These are phyloP conservation scores for Naganishia sp. DNA, from an alignment of 1,284 basidiomycete genomes.

Conservation along the genomic window DNA sequence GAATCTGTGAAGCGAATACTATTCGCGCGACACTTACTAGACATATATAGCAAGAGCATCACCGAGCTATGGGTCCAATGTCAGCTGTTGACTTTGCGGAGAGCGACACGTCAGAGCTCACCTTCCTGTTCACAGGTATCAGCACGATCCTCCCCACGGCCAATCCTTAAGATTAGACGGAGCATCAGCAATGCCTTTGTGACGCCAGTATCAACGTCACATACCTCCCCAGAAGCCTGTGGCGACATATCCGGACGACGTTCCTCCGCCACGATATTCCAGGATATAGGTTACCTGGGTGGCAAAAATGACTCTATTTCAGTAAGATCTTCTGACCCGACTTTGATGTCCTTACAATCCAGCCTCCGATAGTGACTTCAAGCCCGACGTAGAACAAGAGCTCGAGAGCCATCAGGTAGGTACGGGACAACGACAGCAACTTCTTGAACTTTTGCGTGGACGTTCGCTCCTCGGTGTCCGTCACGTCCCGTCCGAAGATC, in stretches of 20 bases:
- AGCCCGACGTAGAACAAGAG: slow-evolving; percentile 24
- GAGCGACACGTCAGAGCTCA: not conserved
- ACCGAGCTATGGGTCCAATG: not conserved
- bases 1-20: not conserved
- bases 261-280: slow-evolving; percentile 23
- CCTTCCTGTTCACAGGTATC: slow-evolving; percentile 27
- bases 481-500: slow-evolving; percentile 41
- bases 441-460: slow-evolving; percentile 24
- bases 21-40: slow-evolving; percentile 11
- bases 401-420: slow-evolving; percentile 15
- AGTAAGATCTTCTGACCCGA: not conserved
- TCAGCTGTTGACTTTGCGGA: not conserved
- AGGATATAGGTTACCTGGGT: slow-evolving; percentile 24
- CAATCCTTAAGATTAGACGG: not conserved
- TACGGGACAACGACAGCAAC: slow-evolving; percentile 10
- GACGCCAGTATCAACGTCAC: not conserved
- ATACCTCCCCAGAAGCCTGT: slow-evolving; percentile 31
- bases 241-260: slow-evolving; percentile 24
- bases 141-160: slow-evolving; percentile 25
- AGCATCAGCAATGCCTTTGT: too few species aligned
- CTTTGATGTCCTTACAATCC: slow-evolving; percentile 28
- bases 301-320: not conserved
- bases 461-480: slow-evolving; percentile 21
- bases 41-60: slow-evolving; percentile 23
- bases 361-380: slow-evolving; percentile 32